Evolutionary conservation across 2,329 filamentous ascomycete species (phyloP).

Genomic region (Delphinella strobiligena): DNA sequence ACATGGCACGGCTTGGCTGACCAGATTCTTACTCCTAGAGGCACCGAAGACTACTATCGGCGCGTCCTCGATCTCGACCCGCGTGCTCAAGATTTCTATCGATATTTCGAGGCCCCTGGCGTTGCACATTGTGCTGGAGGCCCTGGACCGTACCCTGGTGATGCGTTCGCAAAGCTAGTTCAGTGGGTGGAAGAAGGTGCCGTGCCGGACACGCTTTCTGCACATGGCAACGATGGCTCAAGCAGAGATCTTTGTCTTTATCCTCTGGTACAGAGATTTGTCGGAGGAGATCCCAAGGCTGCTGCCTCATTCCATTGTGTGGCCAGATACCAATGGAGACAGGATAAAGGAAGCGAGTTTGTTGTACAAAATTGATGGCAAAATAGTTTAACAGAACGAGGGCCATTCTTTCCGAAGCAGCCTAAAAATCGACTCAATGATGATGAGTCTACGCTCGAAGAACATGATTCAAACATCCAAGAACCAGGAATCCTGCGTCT

Average conservation of each 20-base stretch:
- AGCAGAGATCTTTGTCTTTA: slow-evolving; percentile 12
- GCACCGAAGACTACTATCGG: slow-evolving; percentile 26
- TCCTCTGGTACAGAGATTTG: slow-evolving; percentile 12
- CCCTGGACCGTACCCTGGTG: slow-evolving; percentile 14
- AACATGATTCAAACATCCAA: too few relatives aligned
- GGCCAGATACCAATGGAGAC: too few relatives aligned
- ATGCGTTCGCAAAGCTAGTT: slow-evolving; percentile 10
- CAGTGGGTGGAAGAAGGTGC: slow-evolving; percentile 20
- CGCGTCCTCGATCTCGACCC: slow-evolving; percentile 18
- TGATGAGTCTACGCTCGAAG: too few relatives aligned
- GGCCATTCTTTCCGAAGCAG: too few relatives aligned
- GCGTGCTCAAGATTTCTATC: slow-evolving; percentile 21
- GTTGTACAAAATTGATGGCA: too few relatives aligned
- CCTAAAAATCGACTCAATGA: too few relatives aligned
- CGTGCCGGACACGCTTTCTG: slow-evolving; percentile 15
- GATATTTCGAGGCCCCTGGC: slow-evolving; percentile 28
- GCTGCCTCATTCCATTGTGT: slow-evolving; percentile 13
- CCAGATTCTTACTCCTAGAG: slow-evolving; percentile 24
- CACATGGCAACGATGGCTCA: slow-evolving; percentile 4
- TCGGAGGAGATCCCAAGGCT: slow-evolving; percentile 10
- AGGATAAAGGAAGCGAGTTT: too few relatives aligned
- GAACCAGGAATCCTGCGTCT: too few relatives aligned
- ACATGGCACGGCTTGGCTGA: slow-evolving; percentile 32
- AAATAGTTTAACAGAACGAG: too few relatives aligned
- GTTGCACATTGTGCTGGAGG: slow-evolving; percentile 25